phyloP scores from a whole-genome alignment of 2,329 filamentous ascomycete genomes.

The Pyricularia sp. region DNA sequence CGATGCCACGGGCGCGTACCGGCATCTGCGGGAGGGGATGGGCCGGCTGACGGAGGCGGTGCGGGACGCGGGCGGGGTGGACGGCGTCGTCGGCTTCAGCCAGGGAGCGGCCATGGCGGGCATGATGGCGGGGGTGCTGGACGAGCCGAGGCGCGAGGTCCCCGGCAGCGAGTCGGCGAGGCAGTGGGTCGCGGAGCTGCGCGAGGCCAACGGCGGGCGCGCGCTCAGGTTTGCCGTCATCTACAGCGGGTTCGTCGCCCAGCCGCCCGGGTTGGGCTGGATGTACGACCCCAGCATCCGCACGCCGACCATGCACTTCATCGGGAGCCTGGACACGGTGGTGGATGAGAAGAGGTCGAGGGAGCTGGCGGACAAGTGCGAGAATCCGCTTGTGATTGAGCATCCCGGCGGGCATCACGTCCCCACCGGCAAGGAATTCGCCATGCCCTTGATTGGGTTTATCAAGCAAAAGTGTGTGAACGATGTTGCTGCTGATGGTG shows the following conservation, averaged over 20 bases:
- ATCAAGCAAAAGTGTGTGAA: conserved; percentile 14
- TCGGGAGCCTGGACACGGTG: conserved; percentile 76
- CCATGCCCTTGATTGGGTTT: conserved; percentile 48
- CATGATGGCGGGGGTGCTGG: conserved; percentile 60
- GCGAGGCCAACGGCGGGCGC: conserved; percentile 32
- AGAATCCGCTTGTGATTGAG: conserved; percentile 39
- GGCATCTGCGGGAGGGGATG: conserved; percentile 57
- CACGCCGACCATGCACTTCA: conserved; percentile 69
- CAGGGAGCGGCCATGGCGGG: conserved; percentile 64
- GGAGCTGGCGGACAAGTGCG: conserved; percentile 53
- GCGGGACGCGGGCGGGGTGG: conserved; percentile 51
- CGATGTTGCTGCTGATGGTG: not conserved
- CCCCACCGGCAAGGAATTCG: conserved; percentile 70
- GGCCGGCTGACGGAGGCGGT: conserved; percentile 47
- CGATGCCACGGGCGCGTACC: conserved; percentile 51
- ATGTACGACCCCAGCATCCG: conserved; percentile 63
- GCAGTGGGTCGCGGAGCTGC: conserved; percentile 31
- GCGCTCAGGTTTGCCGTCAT: conserved; percentile 56
- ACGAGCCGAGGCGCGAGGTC: conserved; percentile 16
- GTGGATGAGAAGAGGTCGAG: conserved; percentile 66
- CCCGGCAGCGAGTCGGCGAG: conserved; percentile 12
- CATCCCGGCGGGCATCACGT: conserved; percentile 89
- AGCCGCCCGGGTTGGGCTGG: conserved; percentile 46
- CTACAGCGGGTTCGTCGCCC: conserved; percentile 66
- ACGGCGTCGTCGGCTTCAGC: conserved; percentile 71